Conservation (phyloP, 1,139 yeast species). For the Maudiozyma humilis region DNA sequence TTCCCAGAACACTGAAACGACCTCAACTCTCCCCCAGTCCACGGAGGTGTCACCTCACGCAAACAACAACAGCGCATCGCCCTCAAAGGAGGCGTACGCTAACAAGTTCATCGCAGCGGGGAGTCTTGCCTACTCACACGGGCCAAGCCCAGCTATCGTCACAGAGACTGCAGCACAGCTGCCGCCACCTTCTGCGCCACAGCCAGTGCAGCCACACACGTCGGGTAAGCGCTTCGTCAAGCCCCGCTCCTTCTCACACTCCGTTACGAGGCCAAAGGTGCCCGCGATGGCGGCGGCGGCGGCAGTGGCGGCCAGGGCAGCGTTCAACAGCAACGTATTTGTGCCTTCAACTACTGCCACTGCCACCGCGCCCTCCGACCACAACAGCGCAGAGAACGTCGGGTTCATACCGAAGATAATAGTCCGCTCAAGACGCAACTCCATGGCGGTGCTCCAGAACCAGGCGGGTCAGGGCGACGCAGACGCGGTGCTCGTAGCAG, state of each 20-base stretch:
- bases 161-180: no score
- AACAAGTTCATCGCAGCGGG: not conserved
- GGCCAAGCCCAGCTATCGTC: no score
- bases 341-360: not conserved
- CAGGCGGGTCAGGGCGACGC: no score
- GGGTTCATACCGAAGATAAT: constrained; percentile 32
- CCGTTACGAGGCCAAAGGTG: constrained; percentile 15
- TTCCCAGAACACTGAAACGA: not conserved
- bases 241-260: constrained; percentile 22
- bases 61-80: not conserved
- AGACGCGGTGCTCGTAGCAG: constrained; percentile 19
- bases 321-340: constrained; percentile 2
- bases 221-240: not conserved
- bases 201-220: no score
- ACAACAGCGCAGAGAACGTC: constrained; percentile 28
- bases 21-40: not conserved
- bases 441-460: constrained; percentile 15
- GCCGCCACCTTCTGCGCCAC: no score
- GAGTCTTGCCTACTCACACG: not conserved
- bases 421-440: constrained; percentile 31
- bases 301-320: not conserved
- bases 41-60: not conserved
- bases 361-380: not conserved
- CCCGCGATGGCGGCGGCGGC: no score
- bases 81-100: constrained; percentile 2